Base-by-base conservation (phyloP, 2,329 filamentous ascomycete genomes). In the Aquanectria penicillioides region DNA sequence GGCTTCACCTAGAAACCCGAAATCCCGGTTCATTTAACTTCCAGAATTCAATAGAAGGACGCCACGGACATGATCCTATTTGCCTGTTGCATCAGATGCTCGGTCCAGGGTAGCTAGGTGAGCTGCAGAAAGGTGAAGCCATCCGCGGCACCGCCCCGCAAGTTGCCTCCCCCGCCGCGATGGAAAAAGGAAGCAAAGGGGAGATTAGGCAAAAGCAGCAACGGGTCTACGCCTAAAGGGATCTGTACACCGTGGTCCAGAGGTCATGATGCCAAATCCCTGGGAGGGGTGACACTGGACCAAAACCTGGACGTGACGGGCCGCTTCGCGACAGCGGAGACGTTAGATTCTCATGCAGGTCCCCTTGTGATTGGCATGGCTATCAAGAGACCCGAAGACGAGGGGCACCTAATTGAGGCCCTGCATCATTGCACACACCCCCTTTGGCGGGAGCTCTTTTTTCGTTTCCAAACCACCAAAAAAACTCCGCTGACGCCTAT, bases 301-400 rank as follows among this genome's bases (percentile, higher is more conserved):
- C n/a, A n/a, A 54, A 33, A 43, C 38, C 29, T 50, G 51, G 28
- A 20, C 41, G 41, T 40, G 31, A 56, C 60, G 46, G 50, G 18
- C 43, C 57, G 38, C 31, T 37, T 38, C 26, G 36, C 53, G 15
- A 31, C 31, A 29, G 43, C 41, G 29, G 29, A 44, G 41, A 15
- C 41, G 31, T 34, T 59, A 26, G 47, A 58, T 46, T 22, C 46
- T 51, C 49, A 65, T 57, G 50, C 63, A 60, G 61, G 56, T 62
- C 59, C 61, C 62, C 48, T 44, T 43, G 20, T 61, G 63, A 66
- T 64, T 66, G 61, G 65, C 54, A 63, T 64, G 59, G 57, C 36
- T 60, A 59, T 46, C 18, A 18, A 17, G 17, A 20, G 33, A 23
- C 12, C 41, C 28, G 18, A 15, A 29, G 6, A 31, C 10, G 18